phyloP scores from a whole-genome alignment of 805 yeast genomes.

The Maudiozyma pseudohumilis region DNA sequence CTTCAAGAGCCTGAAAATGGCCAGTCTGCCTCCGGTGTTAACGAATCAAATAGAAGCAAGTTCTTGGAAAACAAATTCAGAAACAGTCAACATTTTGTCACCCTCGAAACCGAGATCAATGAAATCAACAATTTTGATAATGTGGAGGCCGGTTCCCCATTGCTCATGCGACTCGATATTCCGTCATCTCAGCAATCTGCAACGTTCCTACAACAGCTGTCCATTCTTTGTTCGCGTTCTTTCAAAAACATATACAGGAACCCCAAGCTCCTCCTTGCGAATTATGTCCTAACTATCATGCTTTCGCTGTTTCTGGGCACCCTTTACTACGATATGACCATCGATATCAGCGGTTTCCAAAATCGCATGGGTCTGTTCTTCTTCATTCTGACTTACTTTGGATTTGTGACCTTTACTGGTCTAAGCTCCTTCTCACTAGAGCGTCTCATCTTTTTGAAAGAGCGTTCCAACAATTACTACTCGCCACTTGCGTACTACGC shows the following conservation, averaged over 20 bases:
- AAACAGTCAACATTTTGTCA: conserved; percentile 26
- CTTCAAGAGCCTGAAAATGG: conserved; percentile 14
- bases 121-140: conserved; percentile 1
- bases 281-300: conserved; percentile 64
- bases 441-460: conserved; percentile 81
- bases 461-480: conserved; percentile 90
- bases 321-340: conserved; percentile 69
- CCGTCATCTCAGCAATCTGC: conserved; percentile 32
- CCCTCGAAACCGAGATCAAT: conserved; percentile 27
- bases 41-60: conserved; percentile 12
- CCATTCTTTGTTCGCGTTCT: conserved; percentile 73
- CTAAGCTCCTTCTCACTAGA: conserved; percentile 82
- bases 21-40: background rate
- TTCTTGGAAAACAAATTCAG: conserved; percentile 25
- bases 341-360: conserved; percentile 94
- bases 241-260: conserved; percentile 89
- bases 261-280: conserved; percentile 79
- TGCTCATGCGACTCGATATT: conserved; percentile 7
- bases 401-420: conserved; percentile 88
- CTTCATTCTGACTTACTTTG: conserved; percentile 83
- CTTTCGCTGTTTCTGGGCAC: conserved; percentile 81
- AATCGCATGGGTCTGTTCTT: conserved; percentile 90
- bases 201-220: conserved; percentile 50
- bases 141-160: background rate
- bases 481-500: conserved; percentile 76